Percentiles rank a stretch among this genome's conserved stretches.
These are phyloP conservation scores for Saitoella complicata DNA, from an alignment of 805 yeast genomes.

Conservation along the genomic window DNA sequence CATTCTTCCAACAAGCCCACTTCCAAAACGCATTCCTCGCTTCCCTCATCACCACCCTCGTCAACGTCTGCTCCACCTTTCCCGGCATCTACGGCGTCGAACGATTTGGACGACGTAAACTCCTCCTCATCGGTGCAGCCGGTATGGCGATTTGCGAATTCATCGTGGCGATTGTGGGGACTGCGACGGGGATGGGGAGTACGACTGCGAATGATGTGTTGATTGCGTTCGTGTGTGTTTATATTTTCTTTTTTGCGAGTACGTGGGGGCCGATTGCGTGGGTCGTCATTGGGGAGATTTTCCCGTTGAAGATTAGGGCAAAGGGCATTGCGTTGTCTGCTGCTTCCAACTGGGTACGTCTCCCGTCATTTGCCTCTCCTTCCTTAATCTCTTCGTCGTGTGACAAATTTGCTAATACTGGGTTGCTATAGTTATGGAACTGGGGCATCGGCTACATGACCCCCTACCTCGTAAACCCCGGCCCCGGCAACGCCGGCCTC, in stretches of 20 bases:
- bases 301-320: slow-evolving; percentile 88
- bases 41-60: slow-evolving; percentile 82
- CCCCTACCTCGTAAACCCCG: slow-evolving; percentile 48
- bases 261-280: slow-evolving; percentile 97
- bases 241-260: slow-evolving; percentile 67
- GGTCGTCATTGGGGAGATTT: slow-evolving; percentile 82
- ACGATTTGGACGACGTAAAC: slow-evolving; percentile 70
- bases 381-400: too few relatives aligned
- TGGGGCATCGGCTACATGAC: slow-evolving; percentile 45
- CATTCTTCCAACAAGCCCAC: slow-evolving; percentile 82
- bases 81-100: slow-evolving; percentile 81
- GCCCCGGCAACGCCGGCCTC: slow-evolving; percentile 39
- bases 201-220: slow-evolving; percentile 25
- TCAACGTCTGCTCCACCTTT: slow-evolving; percentile 77
- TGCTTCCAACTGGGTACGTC: slow-evolving; percentile 71
- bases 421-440: too few relatives aligned
- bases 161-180: slow-evolving; percentile 52
- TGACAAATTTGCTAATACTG: too few relatives aligned
- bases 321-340: slow-evolving; percentile 83
- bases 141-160: slow-evolving; percentile 65
- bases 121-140: slow-evolving; percentile 66
- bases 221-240: slow-evolving; percentile 38
- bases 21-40: slow-evolving; percentile 85
- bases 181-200: slow-evolving; percentile 19
- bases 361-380: too few relatives aligned